phyloP scores from a whole-genome alignment of 1,284 basidiomycete genomes.

The Puccinia polysora region DNA sequence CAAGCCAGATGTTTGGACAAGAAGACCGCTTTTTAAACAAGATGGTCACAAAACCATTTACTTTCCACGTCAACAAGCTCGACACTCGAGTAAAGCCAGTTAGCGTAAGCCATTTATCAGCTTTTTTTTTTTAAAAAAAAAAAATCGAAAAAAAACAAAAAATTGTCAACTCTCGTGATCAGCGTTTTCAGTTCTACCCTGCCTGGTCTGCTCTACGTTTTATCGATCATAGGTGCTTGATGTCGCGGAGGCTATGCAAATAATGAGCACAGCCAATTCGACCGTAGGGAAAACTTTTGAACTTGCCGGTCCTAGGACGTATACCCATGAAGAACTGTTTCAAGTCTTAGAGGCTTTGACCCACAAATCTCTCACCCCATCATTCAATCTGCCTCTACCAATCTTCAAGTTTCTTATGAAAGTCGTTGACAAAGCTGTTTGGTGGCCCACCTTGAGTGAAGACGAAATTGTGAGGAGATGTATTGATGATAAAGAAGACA shows the following conservation, averaged over 20 bases:
- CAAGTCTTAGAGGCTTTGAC: constrained; percentile 76
- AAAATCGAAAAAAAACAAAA: no score
- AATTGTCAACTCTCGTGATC: not conserved
- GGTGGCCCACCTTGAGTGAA: constrained; percentile 87
- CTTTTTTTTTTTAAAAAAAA: constrained; percentile 65
- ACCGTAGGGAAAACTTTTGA: constrained; percentile 67
- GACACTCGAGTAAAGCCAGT: constrained; percentile 40
- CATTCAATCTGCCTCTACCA: constrained; percentile 71
- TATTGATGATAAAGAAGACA: constrained; percentile 64
- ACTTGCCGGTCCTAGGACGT: constrained; percentile 81
- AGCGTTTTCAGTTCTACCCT: not conserved
- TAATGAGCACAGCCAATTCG: constrained; percentile 64
- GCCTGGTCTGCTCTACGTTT: not conserved
- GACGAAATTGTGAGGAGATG: constrained; percentile 86
- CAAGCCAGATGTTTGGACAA: constrained; percentile 78
- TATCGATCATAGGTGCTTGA: constrained; percentile 62
- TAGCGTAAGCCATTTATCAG: constrained; percentile 60
- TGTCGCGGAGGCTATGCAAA: constrained; percentile 82
- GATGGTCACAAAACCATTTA: constrained; percentile 68
- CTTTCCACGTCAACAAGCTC: constrained; percentile 38
- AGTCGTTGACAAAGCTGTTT: constrained; percentile 64
- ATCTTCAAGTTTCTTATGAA: constrained; percentile 66
- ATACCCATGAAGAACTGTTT: constrained; percentile 79
- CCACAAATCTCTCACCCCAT: constrained; percentile 61
- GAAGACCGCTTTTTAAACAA: constrained; percentile 94